Conservation (phyloP, 2,329 filamentous ascomycete species). For the Ilyonectria destructans region DNA sequence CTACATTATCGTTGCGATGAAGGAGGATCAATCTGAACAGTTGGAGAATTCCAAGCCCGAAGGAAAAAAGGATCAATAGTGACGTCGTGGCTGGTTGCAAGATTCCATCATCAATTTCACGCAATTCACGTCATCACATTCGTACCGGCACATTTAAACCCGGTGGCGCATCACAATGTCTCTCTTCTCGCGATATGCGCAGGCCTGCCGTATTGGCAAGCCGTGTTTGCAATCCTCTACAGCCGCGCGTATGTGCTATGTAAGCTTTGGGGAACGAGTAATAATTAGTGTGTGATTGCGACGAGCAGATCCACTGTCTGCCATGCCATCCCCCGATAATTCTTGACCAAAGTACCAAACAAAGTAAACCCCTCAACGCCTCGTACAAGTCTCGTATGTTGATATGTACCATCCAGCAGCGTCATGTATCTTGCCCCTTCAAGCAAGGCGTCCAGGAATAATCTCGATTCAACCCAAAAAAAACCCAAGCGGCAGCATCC, state of each 20-base stretch:
- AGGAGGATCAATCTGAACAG: constrained; percentile 79
- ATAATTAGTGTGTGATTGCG: constrained; percentile 47
- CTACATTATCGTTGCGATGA: constrained; percentile 95
- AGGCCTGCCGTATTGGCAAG: constrained; percentile 26
- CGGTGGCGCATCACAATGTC: constrained; percentile 38
- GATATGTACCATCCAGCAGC: constrained; percentile 46
- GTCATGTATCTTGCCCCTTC: constrained; percentile 47
- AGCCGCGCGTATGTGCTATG: constrained; percentile 50
- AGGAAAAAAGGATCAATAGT: constrained; percentile 66
- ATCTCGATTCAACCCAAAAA: constrained; percentile 36
- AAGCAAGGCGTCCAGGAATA: constrained; percentile 26
- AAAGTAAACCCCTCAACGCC: constrained; percentile 47
- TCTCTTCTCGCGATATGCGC: constrained; percentile 38
- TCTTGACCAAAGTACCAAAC: constrained; percentile 36
- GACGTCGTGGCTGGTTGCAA: not conserved
- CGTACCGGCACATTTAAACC: not conserved
- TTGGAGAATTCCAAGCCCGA: constrained; percentile 61
- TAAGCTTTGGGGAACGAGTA: constrained; percentile 42
- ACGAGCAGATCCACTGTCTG: constrained; percentile 45
- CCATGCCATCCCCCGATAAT: constrained; percentile 32
- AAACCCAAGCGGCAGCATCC: constrained; percentile 20
- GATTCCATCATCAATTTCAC: constrained; percentile 2
- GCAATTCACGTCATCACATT: constrained; percentile 19
- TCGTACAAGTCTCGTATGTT: constrained; percentile 48
- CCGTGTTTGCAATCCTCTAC: constrained; percentile 39